Evolutionary conservation across 768 basidiomycete genomes (phyloP).

Genomic region (Filobasidium floriforme): DNA sequence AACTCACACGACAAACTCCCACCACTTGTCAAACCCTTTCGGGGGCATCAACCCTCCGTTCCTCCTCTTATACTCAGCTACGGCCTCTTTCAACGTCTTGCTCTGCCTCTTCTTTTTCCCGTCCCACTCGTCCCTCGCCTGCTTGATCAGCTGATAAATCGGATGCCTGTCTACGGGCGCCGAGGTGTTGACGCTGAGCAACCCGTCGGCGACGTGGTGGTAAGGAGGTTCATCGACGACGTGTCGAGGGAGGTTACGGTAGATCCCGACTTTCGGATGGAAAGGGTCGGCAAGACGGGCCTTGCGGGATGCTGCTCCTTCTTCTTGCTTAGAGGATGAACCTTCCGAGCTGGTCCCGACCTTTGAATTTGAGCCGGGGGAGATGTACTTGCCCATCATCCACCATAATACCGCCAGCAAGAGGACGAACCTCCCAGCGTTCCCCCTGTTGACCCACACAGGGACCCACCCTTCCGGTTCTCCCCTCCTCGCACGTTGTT

Average conservation of each 20-base stretch:
- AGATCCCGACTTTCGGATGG: background rate
- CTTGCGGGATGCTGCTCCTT: background rate
- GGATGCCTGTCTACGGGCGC: conserved; percentile 45
- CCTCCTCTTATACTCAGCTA: conserved; percentile 46
- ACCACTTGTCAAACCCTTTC: conserved; percentile 51
- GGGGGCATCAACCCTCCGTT: conserved; percentile 42
- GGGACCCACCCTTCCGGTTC: background rate
- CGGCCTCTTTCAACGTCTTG: conserved; percentile 46
- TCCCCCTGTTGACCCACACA: background rate
- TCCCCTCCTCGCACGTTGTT: background rate
- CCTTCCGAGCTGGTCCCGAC: no score
- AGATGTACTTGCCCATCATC: no score
- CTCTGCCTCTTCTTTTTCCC: conserved; percentile 45
- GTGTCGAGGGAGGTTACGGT: conserved; percentile 1
- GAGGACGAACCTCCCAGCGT: background rate
- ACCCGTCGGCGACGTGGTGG: conserved; percentile 24
- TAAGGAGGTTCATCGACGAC: background rate
- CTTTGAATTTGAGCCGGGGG: no score
- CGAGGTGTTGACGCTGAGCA: conserved; percentile 35
- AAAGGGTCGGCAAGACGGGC: background rate
- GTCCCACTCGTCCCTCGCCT: conserved; percentile 47
- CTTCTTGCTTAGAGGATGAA: no score
- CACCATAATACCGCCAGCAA: background rate
- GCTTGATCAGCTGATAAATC: conserved; percentile 48
- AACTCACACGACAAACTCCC: conserved; percentile 29